Base-by-base conservation (phyloP, 2,329 filamentous ascomycete genomes). In the Sarocladium strictum region DNA sequence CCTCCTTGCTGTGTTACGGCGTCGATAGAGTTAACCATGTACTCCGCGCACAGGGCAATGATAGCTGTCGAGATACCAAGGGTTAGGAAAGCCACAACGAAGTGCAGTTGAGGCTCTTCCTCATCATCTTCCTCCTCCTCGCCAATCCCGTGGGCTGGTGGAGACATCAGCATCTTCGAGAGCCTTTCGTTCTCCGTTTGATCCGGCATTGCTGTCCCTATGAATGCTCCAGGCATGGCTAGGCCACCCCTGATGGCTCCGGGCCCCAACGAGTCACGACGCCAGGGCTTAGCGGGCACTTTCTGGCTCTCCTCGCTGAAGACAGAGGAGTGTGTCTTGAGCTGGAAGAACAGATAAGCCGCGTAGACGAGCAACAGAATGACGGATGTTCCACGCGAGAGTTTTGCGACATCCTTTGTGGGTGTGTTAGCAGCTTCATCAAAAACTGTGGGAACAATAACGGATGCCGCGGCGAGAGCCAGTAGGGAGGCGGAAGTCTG, bases 401-500 rank as follows among this genome's bases (percentile, higher is more conserved):
- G 72, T 55, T 75, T 72, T 12, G 82, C 81, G 12, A 89, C 83
- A 3, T 81, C 79, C 4, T 60, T 55, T 23, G 66, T 61, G 1
- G 67, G 62, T 1, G 76, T 75, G 27, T 70, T 65, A 47, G 71
- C 72, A 15, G 72, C 70, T 14, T 76, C 72, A 58, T 89, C 80
- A 67, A 96, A 96, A 4, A 93, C 90, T 5, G 91, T 96, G 0
- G 93, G 93, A 24, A 97, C 90, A 60, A 97, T 93, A 61, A 96
- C 77, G 63, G 85, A 87, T 51, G 85, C 86, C 35, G 95, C 88
- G 14, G 88, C 86, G 19, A 96, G 76, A 12, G 89, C 86, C 19
- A 96, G 80, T 53, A 96, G 73, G 64, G 87, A 90, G 14, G 91
- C 85, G 3, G 91, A 89, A 0, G 92, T 96, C 69, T 96, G 91